Base-by-base conservation (phyloP, 1,284 basidiomycete species). In the Inonotus hispidus region DNA sequence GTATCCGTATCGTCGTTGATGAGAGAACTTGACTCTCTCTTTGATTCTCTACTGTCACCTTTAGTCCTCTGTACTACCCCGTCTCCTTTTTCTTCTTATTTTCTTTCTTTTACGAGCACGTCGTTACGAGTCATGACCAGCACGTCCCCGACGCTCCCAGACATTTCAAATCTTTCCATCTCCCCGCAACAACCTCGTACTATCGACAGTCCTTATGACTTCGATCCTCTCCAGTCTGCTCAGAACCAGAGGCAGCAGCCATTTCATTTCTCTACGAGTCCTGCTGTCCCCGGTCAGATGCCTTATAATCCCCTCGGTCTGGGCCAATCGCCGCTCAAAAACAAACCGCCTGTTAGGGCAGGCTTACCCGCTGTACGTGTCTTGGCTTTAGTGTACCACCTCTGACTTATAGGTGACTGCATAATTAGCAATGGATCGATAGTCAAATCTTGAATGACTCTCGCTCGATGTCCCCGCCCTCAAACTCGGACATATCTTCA, bases 401-500 rank as follows among this genome's bases (percentile, higher is more conserved):
- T 39, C 45, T 29, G 25, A 52, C 50, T 52, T n/a, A 35, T 27
- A 43, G 16, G 16, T 21, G 50, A 35, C 37, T 19, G 53, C 59
- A 53, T 32, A 4, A 43, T 32, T 71, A 91, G 87, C 88, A 90
- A 85, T 91, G 90, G 88, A 82, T 90, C 68, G 90, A 90, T 70
- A 84, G 79, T 70, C 71, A 78, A 3, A 65, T 63, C n/a, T 64
- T 73, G 63, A 77, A 81, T 68, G 89, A 92, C 72, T 82, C 78
- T 75, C 88, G 90, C 69, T 82, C 90, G 38, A 79, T 91, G 65
- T 92, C 90, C n/a, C 90, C 89, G 46, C 84, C 88, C 69, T 89
- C 90, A 70, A 91, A 85, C 70, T 91, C 88, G 27, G 90, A 92
- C 74, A 85, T 92, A 73, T 91, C 89, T 60, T 92, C 90, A 69